These are phyloP conservation scores for Lactarius evosmus DNA, from an alignment of 768 basidiomycete species.

Conservation along the genomic window DNA sequence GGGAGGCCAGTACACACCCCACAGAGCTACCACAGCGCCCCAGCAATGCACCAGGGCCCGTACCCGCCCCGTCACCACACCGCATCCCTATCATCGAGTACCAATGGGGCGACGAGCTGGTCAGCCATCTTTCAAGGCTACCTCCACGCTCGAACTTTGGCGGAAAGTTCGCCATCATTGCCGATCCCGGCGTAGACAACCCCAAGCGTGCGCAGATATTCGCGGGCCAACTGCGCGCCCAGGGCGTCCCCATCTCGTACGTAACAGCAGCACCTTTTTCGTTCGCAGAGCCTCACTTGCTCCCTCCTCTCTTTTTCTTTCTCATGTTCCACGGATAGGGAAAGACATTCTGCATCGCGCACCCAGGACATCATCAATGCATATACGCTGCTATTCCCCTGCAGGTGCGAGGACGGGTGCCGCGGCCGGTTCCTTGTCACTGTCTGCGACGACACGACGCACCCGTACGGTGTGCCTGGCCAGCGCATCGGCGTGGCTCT, in stretches of 20 bases:
- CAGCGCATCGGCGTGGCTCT: constrained; percentile 7
- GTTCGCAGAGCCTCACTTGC: background rate
- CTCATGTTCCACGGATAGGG: background rate
- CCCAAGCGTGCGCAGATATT: background rate
- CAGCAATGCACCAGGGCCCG: background rate
- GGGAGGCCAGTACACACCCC: background rate
- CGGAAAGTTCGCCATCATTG: constrained; percentile 18
- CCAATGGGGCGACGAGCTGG: constrained; percentile 13
- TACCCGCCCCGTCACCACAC: background rate
- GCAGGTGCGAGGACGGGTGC: constrained; percentile 4
- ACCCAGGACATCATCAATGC: background rate
- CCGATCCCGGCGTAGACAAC: constrained; percentile 12
- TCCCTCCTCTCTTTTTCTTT: background rate
- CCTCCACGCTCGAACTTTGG: constrained; percentile 9
- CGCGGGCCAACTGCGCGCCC: background rate
- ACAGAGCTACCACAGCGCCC: background rate
- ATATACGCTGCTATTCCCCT: background rate
- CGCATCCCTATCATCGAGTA: background rate
- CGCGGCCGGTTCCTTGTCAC: constrained; percentile 2
- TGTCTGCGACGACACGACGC: constrained; percentile 4
- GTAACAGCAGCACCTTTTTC: background rate
- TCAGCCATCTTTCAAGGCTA: background rate
- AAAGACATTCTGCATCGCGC: background rate
- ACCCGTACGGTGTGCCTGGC: constrained; percentile 13
- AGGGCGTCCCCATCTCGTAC: constrained; percentile 5